These are phyloP conservation scores for Kazachstania bromeliacearum DNA, from an alignment of 805 yeast species.

Conservation along the genomic window DNA sequence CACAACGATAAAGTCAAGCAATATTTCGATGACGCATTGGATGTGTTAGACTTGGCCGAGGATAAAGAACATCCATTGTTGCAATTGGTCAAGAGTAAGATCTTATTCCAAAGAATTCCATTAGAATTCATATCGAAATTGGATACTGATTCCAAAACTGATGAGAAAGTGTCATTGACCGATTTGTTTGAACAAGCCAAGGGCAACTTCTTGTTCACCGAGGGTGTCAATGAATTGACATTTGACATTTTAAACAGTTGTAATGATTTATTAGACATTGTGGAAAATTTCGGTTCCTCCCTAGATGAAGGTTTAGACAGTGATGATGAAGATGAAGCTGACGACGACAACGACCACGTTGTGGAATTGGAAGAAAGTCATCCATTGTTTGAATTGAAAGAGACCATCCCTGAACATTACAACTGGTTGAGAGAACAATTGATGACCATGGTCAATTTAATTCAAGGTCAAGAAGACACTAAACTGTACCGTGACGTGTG, in stretches of 20 bases:
- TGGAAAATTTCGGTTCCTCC: slow-evolving; percentile 51
- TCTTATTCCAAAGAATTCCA: slow-evolving; percentile 50
- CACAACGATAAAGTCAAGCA: slow-evolving; percentile 28
- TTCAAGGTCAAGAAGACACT: slow-evolving; percentile 6
- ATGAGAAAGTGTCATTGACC: slow-evolving; percentile 28
- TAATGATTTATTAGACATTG: slow-evolving; percentile 61
- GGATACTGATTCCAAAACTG: slow-evolving; percentile 31
- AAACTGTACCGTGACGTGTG: slow-evolving; percentile 34
- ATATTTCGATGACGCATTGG: slow-evolving; percentile 60
- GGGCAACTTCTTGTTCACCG: slow-evolving; percentile 30
- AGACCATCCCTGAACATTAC: slow-evolving; percentile 36
- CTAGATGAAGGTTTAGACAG: slow-evolving; percentile 52
- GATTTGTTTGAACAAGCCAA: slow-evolving; percentile 40
- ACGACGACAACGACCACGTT: slow-evolving; percentile 8
- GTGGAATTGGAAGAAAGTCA: slow-evolving; percentile 37
- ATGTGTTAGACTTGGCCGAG: slow-evolving; percentile 48
- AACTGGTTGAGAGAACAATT: slow-evolving; percentile 37
- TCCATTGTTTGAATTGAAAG: slow-evolving; percentile 41
- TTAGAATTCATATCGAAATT: slow-evolving; percentile 46
- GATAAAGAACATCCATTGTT: slow-evolving; percentile 36
- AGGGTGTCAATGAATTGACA: slow-evolving; percentile 30
- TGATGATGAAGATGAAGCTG: slow-evolving; percentile 41
- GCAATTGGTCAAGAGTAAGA: slow-evolving; percentile 44
- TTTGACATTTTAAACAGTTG: slow-evolving; percentile 47
- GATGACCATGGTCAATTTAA: slow-evolving; percentile 14